Percentiles rank a stretch among this genome's conserved stretches.
These are phyloP conservation scores for Epichloe elymi DNA, from an alignment of 2,329 filamentous ascomycete species.

Conservation along the genomic window DNA sequence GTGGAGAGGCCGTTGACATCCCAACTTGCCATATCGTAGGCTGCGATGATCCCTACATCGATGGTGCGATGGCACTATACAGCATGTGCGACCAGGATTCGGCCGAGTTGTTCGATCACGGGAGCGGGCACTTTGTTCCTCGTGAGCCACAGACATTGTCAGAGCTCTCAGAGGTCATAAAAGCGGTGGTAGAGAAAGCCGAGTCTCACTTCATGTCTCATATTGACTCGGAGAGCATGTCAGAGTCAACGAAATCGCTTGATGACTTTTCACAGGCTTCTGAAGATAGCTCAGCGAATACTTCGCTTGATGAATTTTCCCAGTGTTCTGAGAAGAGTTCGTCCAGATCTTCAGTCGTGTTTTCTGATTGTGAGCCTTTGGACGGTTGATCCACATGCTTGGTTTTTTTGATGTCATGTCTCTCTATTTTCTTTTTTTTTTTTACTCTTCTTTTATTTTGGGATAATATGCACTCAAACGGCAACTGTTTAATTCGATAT, in stretches of 20 bases:
- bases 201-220: not conserved
- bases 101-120: slow-evolving; percentile 50
- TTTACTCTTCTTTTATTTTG: not conserved
- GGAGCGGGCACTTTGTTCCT: slow-evolving; percentile 50
- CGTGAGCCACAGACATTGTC: slow-evolving; percentile 35
- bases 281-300: not conserved
- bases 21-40: slow-evolving; percentile 41
- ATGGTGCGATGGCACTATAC: slow-evolving; percentile 47
- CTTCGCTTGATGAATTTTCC: not conserved
- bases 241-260: not conserved
- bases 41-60: slow-evolving; percentile 45
- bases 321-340: not conserved
- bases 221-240: not conserved
- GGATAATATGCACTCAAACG: not conserved
- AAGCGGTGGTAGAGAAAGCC: not conserved
- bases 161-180: slow-evolving; percentile 22
- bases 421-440: not conserved
- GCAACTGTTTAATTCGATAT: too few species aligned
- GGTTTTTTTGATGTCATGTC: not conserved
- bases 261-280: not conserved
- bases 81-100: slow-evolving; percentile 47
- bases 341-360: not conserved
- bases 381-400: not conserved
- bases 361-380: not conserved
- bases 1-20: slow-evolving; percentile 35